A percentile compares a stretch with the other conserved stretches of the same genome.
Evolutionary conservation across 2,329 filamentous ascomycete genomes (phyloP).

Genomic region (Cladorrhinum sp.): DNA sequence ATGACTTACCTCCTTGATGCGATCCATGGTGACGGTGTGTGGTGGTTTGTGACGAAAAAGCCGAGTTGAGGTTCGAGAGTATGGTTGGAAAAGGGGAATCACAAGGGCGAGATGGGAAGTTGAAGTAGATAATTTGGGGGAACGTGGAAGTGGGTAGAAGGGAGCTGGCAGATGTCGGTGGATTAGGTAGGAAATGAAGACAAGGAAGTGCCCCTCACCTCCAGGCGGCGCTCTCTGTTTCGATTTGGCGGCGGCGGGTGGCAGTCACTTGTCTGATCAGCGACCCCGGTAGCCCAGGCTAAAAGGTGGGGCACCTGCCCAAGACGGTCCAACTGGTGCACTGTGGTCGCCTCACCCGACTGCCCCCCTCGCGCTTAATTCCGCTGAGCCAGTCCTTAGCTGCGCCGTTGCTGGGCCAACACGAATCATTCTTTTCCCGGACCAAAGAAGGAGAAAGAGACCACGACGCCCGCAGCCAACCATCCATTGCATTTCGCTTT

Average conservation of each 20-base stretch:
- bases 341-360: background rate
- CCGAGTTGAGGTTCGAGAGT: background rate
- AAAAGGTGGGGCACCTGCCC: slow-evolving; percentile 23
- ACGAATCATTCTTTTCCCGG: slow-evolving; percentile 11
- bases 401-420: slow-evolving; percentile 27
- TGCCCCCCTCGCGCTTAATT: background rate
- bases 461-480: slow-evolving; percentile 13
- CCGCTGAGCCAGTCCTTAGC: slow-evolving; percentile 1
- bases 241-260: slow-evolving; percentile 25
- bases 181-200: slow-evolving; percentile 26
- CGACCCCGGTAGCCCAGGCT: slow-evolving; percentile 16
- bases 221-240: slow-evolving; percentile 20
- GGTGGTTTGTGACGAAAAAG: slow-evolving; percentile 1
- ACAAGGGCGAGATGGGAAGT: slow-evolving; percentile 11
- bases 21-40: slow-evolving; percentile 63
- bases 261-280: slow-evolving; percentile 27
- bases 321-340: background rate
- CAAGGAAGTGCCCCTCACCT: slow-evolving; percentile 26
- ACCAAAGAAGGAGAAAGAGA: slow-evolving; percentile 5
- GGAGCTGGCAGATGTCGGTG: slow-evolving; percentile 18
- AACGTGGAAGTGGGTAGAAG: slow-evolving; percentile 23
- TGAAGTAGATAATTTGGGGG: slow-evolving; percentile 10
- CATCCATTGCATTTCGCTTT: background rate
- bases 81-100: slow-evolving; percentile 6
- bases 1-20: slow-evolving; percentile 77